A percentile compares a stretch with the other conserved stretches of the same genome.
Evolutionary conservation across 2,329 filamentous ascomycete species (phyloP).

Genomic region (Xylaria sp.): DNA sequence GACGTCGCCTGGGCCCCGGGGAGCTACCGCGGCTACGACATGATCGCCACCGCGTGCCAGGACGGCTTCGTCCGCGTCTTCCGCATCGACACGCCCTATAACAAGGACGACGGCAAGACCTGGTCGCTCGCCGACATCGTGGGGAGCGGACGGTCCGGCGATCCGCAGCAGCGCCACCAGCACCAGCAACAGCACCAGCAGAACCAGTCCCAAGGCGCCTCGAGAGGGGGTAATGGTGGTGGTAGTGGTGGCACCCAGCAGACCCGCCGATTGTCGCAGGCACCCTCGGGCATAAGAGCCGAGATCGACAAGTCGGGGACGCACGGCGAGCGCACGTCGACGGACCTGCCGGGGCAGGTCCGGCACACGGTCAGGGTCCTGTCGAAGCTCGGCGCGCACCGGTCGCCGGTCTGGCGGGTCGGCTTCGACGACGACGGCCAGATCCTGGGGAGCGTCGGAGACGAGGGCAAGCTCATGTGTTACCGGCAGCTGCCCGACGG

Average conservation of each 20-base stretch:
- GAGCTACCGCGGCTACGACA: conserved; percentile 86
- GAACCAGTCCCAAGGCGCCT: too few relatives aligned
- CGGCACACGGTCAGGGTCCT: conserved; percentile 65
- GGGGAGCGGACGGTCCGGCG: conserved; percentile 40
- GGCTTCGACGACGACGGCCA: conserved; percentile 72
- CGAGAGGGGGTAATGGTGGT: too few relatives aligned
- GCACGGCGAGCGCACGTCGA: conserved; percentile 53
- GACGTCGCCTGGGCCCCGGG: conserved; percentile 93
- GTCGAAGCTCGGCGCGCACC: conserved; percentile 67
- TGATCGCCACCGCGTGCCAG: conserved; percentile 89
- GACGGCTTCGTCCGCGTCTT: conserved; percentile 92
- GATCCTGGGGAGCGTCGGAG: conserved; percentile 74
- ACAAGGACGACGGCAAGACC: conserved; percentile 49
- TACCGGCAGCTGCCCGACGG: conserved; percentile 63
- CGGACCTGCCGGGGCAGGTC: conserved; percentile 66
- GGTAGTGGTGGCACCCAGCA: too few relatives aligned
- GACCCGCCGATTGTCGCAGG: conserved; percentile 34
- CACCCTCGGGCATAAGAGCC: conserved; percentile 54
- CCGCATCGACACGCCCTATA: conserved; percentile 66
- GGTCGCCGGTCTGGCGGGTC: conserved; percentile 75
- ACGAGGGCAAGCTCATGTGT: conserved; percentile 69
- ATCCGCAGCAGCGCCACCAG: conserved; percentile 25
- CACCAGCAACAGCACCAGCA: conserved; percentile 13
- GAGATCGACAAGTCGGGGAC: conserved; percentile 55
- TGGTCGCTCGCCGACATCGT: conserved; percentile 53